Percentiles rank a stretch among this genome's conserved stretches.
These are phyloP conservation scores for Claviceps sp. DNA, from an alignment of 2,329 filamentous ascomycete genomes.

Conservation along the genomic window DNA sequence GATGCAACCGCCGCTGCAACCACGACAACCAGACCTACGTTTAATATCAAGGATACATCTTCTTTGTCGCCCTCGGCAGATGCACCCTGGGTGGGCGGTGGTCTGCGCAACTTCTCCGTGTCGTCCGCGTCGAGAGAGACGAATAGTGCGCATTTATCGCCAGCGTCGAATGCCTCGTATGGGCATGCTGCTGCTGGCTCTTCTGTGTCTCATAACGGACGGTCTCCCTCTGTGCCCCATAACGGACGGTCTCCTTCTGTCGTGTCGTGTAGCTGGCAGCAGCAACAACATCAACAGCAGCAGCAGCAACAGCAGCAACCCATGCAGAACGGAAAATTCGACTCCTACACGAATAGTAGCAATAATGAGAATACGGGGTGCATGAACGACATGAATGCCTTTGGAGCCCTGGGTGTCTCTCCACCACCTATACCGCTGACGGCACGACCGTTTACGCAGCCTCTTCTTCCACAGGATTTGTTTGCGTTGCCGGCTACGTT, in stretches of 20 bases:
- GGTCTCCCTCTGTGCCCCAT: conserved; percentile 28
- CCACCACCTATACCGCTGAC: conserved; percentile 5
- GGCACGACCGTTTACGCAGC: conserved; percentile 54
- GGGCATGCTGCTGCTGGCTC: conserved; percentile 12
- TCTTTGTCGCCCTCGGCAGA: not conserved
- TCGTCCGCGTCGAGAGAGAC: conserved; percentile 1
- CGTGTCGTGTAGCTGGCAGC: conserved; percentile 20
- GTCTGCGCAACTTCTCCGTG: conserved; percentile 2
- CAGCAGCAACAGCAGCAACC: conserved; percentile 30
- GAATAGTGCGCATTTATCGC: conserved; percentile 15
- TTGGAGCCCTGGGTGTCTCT: conserved; percentile 19
- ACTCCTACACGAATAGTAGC: conserved; percentile 21
- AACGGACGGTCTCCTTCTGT: conserved; percentile 32
- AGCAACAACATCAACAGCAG: conserved; percentile 31
- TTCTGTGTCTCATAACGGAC: conserved; percentile 20
- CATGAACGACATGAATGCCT: conserved; percentile 26
- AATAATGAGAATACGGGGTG: not conserved
- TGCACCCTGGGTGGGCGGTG: conserved; percentile 4
- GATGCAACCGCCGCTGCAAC: conserved; percentile 4
- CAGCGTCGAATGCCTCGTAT: conserved; percentile 14
- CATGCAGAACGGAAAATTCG: conserved; percentile 25
- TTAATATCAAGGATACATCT: not conserved
- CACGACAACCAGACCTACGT: conserved; percentile 3
- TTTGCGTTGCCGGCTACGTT: conserved; percentile 95
- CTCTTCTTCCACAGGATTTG: conserved; percentile 81